A percentile compares a stretch with the other conserved stretches of the same genome.
These are phyloP conservation scores for Claviceps sp. DNA, from an alignment of 2,329 filamentous ascomycete genomes.

Conservation along the genomic window DNA sequence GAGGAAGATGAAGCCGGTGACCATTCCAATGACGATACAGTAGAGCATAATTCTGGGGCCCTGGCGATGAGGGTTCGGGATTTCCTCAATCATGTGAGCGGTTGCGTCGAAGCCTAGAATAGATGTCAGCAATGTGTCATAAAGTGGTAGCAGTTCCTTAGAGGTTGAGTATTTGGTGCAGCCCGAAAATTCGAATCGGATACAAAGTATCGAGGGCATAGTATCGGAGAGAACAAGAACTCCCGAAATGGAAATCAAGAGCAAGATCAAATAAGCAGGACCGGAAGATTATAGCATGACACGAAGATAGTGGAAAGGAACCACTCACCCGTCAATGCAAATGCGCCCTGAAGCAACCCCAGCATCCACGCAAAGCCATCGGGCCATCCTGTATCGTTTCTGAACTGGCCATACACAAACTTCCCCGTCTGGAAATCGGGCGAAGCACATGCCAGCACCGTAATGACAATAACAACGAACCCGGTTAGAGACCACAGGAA, in stretches of 20 bases:
- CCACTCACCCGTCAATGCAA: constrained; percentile 27
- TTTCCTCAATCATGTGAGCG: constrained; percentile 42
- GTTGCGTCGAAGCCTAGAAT: constrained; percentile 30
- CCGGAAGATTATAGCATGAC: too few relatives aligned
- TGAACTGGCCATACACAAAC: constrained; percentile 55
- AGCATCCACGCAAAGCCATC: constrained; percentile 48
- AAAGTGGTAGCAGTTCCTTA: too few relatives aligned
- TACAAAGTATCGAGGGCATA: too few relatives aligned
- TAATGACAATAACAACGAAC: constrained; percentile 57
- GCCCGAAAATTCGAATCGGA: too few relatives aligned
- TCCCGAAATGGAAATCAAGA: too few relatives aligned
- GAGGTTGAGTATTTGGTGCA: too few relatives aligned
- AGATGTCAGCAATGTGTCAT: too few relatives aligned
- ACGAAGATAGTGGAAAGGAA: background rate
- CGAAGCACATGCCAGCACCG: constrained; percentile 50
- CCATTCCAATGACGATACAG: constrained; percentile 48
- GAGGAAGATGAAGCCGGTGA: constrained; percentile 51
- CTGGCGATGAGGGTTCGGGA: constrained; percentile 40
- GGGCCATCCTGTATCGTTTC: constrained; percentile 57
- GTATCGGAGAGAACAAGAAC: too few relatives aligned
- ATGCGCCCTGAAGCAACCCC: constrained; percentile 38
- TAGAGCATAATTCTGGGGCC: constrained; percentile 55
- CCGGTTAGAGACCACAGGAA: constrained; percentile 60
- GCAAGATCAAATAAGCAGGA: too few relatives aligned
- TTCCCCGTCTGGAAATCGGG: constrained; percentile 49